Evolutionary conservation across 345 rosid genomes (phyloP).

Genomic region (Psidium friedrichsthalianum): DNA sequence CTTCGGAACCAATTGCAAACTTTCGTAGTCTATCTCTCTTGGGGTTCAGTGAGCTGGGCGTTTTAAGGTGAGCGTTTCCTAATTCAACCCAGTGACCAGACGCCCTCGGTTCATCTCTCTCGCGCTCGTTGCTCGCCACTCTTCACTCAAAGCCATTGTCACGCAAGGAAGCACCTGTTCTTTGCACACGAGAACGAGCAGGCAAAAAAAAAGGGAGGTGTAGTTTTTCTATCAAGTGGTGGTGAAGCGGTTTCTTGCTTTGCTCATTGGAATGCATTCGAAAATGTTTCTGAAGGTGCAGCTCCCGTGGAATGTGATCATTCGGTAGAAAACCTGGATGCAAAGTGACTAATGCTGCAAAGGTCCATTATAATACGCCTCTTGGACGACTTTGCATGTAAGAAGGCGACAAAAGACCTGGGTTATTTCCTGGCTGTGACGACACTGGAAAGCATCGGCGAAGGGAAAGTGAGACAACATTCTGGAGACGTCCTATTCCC

Average conservation of each 20-base stretch:
- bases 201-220: slow-evolving; percentile 82
- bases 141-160: too few species aligned
- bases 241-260: slow-evolving; percentile 85
- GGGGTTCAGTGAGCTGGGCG: too few species aligned
- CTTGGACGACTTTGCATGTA: slow-evolving; percentile 47
- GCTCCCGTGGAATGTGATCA: slow-evolving; percentile 71
- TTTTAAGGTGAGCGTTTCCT: background rate
- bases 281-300: slow-evolving; percentile 65
- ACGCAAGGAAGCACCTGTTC: too few species aligned
- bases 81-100: too few species aligned
- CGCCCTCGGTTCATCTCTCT: too few species aligned
- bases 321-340: slow-evolving; percentile 53
- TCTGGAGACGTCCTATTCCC: slow-evolving; percentile 76
- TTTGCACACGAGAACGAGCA: slow-evolving; percentile 1
- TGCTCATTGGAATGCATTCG: slow-evolving; percentile 50
- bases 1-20: too few species aligned
- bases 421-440: slow-evolving; percentile 64
- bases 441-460: slow-evolving; percentile 45
- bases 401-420: slow-evolving; percentile 59
- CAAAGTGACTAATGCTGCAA: slow-evolving; percentile 58
- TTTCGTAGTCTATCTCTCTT: too few species aligned
- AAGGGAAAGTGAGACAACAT: slow-evolving; percentile 62
- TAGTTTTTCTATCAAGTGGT: slow-evolving; percentile 56
- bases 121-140: too few species aligned
- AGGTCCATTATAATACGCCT: slow-evolving; percentile 46